A percentile compares a stretch with the other conserved stretches of the same genome.
These are phyloP conservation scores for Bacidia gigantensis DNA, from an alignment of 495 filamentous ascomycete species.

Conservation along the genomic window DNA sequence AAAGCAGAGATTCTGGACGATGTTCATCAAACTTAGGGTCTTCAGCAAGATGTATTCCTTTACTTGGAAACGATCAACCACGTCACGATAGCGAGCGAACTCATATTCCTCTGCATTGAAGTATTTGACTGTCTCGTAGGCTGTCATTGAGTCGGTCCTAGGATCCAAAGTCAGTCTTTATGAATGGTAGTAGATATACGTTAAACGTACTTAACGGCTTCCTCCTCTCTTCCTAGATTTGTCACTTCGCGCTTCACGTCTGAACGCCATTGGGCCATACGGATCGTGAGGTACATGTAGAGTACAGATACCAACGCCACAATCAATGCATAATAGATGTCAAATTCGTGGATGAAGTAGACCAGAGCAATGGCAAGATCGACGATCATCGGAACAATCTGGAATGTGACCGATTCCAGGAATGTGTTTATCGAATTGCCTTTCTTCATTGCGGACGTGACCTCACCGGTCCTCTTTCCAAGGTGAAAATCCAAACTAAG, in stretches of 20 bases:
- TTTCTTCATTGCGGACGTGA: constrained; percentile 87
- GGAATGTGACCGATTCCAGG: constrained; percentile 88
- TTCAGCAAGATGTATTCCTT: constrained; percentile 80
- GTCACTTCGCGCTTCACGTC: constrained; percentile 87
- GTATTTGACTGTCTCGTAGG: constrained; percentile 97
- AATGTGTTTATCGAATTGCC: constrained; percentile 94
- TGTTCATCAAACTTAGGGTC: constrained; percentile 86
- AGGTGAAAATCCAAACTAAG: constrained; percentile 94
- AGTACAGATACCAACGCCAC: constrained; percentile 86
- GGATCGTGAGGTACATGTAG: constrained; percentile 89
- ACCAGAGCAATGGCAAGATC: constrained; percentile 78
- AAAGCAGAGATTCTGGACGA: constrained; percentile 85
- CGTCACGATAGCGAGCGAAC: constrained; percentile 68
- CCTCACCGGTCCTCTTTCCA: constrained; percentile 91
- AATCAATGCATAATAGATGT: constrained; percentile 85
- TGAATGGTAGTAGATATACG: not conserved
- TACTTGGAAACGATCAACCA: constrained; percentile 68
- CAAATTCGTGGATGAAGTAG: constrained; percentile 69
- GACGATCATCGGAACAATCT: constrained; percentile 85
- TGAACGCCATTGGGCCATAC: constrained; percentile 85
- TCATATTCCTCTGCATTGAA: constrained; percentile 96
- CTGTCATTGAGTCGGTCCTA: constrained; percentile 89
- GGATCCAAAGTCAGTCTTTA: no score
- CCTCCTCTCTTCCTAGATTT: constrained; percentile 84
- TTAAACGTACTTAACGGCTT: constrained; percentile 62